Base-by-base conservation (phyloP, 2,329 filamentous ascomycete genomes). In the Teratosphaeria destructans region DNA sequence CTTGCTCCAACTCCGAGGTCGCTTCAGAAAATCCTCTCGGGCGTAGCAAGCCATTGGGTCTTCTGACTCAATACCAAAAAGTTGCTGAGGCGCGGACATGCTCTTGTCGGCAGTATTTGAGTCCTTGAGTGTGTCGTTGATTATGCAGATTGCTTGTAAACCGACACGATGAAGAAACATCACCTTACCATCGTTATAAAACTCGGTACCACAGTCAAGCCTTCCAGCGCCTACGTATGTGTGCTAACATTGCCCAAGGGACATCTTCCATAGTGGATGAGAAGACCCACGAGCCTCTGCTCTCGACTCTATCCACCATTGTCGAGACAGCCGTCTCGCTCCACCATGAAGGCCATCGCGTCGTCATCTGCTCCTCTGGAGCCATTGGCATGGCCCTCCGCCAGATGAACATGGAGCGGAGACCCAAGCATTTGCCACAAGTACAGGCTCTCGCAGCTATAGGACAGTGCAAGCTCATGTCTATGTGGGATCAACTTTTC, bases 231-330 rank as follows among this genome's bases (percentile, higher is more conserved):
- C 26, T 34, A 52, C 57, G 37, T 37, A 8, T 35, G 5, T 23
- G 10, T 54, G 64, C 55, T 54, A 16, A 60, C 32, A 27, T 12
- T 12, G 23, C 43, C 55, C 34, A 67, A 99, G 94, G 94, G 68
- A 97, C 94, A 54, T 96, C 91, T 75, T 97, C 94, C n/a, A 97
- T 99, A 67, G 92, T 99, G 65, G 90, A 97, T 76, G 94, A 99
- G 74, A 88, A 86, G 72, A 95, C 90, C 26, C 94, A 96, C 76
- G 90, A 96, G 71, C 94, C 94, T 3, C 83, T 96, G 39, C 82
- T 99, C 47, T 94, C 92, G 4, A 95, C 91, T 66, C 79, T 99
- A 59, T 92, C 89, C 62, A 80, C 93, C 61, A 96, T 99, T 65
- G 94, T 97, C 64, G 91, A 97, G 76, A 97, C 94, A 23, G 91